A percentile compares a stretch with the other conserved stretches of the same genome.
These are phyloP conservation scores for Lippia alba DNA, from an alignment of 305 asterid genomes.

Conservation along the genomic window DNA sequence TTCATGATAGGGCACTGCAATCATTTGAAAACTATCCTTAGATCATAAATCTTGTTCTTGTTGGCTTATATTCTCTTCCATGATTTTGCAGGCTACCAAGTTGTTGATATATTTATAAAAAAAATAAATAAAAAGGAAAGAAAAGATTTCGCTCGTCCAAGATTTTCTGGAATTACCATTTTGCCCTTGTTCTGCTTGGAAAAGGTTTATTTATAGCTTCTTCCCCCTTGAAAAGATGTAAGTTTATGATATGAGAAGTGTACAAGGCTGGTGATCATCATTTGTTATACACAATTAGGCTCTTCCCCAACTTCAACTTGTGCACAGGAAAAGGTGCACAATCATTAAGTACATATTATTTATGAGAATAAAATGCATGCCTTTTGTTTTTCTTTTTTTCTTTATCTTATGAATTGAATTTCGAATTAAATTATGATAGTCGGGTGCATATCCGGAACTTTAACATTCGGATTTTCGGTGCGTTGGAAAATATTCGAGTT, in stretches of 20 bases:
- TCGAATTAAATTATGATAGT: too few relatives aligned
- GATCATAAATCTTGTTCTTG: background rate
- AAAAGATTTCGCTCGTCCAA: slow-evolving; percentile 4
- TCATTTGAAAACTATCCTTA: too few relatives aligned
- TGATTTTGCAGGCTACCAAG: slow-evolving; percentile 39
- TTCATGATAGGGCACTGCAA: too few relatives aligned
- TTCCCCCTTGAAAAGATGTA: slow-evolving; percentile 1
- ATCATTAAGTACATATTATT: background rate
- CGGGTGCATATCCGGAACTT: too few relatives aligned
- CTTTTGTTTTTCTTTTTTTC: too few relatives aligned
- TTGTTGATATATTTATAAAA: background rate
- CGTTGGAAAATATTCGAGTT: too few relatives aligned
- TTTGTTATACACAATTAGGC: slow-evolving; percentile 25
- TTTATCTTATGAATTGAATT: too few relatives aligned
- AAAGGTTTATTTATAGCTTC: slow-evolving; percentile 33
- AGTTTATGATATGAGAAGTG: background rate
- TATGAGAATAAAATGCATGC: too few relatives aligned
- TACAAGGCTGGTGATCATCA: slow-evolving; percentile 11
- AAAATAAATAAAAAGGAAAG: too few relatives aligned
- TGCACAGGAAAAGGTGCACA: slow-evolving; percentile 20
- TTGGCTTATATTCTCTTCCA: slow-evolving; percentile 21
- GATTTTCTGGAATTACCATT: slow-evolving; percentile 17
- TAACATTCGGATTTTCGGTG: too few relatives aligned
- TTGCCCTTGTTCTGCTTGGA: background rate
- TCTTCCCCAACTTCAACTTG: slow-evolving; percentile 11